phyloP scores from a whole-genome alignment of 805 yeast species.

The Naumovozyma baii region DNA sequence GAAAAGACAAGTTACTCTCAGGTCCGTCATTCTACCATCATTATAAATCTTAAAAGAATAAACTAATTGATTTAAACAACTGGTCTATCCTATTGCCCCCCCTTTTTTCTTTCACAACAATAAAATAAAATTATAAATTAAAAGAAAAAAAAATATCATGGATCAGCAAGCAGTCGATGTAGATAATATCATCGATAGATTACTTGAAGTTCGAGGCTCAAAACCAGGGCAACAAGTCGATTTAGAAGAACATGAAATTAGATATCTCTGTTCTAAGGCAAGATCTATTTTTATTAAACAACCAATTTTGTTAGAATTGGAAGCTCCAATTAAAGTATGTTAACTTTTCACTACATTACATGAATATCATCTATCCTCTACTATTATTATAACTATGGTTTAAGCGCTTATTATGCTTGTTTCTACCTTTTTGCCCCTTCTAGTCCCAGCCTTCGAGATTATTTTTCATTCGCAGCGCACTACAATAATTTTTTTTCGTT shows the following conservation, averaged over 20 bases:
- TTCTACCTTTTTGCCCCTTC: not conserved
- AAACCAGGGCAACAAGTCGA: conserved; percentile 97
- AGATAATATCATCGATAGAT: conserved; percentile 93
- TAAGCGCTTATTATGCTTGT: too few relatives aligned
- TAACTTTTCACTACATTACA: conserved; percentile 6
- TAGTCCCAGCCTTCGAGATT: not conserved
- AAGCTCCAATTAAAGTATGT: conserved; percentile 89
- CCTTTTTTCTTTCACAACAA: too few relatives aligned
- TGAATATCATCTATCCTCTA: too few relatives aligned
- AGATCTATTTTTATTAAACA: conserved; percentile 96
- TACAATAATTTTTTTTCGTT: conserved; percentile 1
- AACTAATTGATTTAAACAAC: too few relatives aligned
- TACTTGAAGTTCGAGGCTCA: conserved; percentile 94
- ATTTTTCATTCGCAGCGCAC: not conserved
- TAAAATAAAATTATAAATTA: too few relatives aligned
- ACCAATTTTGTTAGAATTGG: conserved; percentile 89
- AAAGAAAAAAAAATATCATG: conserved; percentile 20
- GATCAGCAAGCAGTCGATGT: conserved; percentile 76
- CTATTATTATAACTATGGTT: too few relatives aligned
- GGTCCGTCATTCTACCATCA: too few relatives aligned
- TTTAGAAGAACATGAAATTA: conserved; percentile 85
- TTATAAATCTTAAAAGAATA: too few relatives aligned
- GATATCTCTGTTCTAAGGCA: conserved; percentile 93
- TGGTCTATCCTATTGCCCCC: too few relatives aligned
- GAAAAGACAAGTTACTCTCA: too few relatives aligned